phyloP scores from a whole-genome alignment of 352 stramenopile species.

The Pythium sukuiense region DNA sequence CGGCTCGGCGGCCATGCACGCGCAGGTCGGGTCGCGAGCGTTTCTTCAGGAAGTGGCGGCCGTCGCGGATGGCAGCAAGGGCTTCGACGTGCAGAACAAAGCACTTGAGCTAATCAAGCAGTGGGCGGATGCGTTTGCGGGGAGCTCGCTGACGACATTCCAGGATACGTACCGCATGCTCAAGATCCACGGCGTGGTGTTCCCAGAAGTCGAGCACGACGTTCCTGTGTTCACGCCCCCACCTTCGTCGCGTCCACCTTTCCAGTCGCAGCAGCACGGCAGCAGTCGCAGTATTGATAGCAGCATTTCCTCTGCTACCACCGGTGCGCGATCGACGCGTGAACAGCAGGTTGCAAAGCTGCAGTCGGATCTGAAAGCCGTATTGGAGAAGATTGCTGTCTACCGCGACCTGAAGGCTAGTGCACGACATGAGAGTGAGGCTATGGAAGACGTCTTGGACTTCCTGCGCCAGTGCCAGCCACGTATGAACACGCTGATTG shows the following conservation, averaged over 20 bases:
- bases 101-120: slow-evolving; percentile 78
- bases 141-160: slow-evolving; percentile 51
- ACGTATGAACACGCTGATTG: slow-evolving; percentile 88
- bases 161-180: slow-evolving; percentile 79
- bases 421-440: slow-evolving; percentile 32
- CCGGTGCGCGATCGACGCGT: slow-evolving; percentile 28
- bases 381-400: slow-evolving; percentile 68
- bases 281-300: slow-evolving; percentile 25
- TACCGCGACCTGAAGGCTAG: slow-evolving; percentile 43
- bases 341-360: slow-evolving; percentile 77
- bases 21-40: slow-evolving; percentile 48
- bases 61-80: slow-evolving; percentile 62
- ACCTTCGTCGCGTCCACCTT: slow-evolving; percentile 28
- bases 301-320: neutral
- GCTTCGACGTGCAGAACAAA: slow-evolving; percentile 77
- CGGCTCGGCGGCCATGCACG: slow-evolving; percentile 52
- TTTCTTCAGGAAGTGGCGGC: slow-evolving; percentile 73
- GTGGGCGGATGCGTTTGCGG: slow-evolving; percentile 72
- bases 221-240: slow-evolving; percentile 73
- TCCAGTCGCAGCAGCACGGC: slow-evolving; percentile 7
- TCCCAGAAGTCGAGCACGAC: slow-evolving; percentile 69
- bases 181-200: slow-evolving; percentile 69
- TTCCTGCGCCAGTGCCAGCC: slow-evolving; percentile 84
- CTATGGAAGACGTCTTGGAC: slow-evolving; percentile 72
- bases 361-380: slow-evolving; percentile 59